Percentiles rank a stretch among this genome's conserved stretches.
phyloP scores from a whole-genome alignment of 371 early-diverging fungal species.

The Circinella minor region DNA sequence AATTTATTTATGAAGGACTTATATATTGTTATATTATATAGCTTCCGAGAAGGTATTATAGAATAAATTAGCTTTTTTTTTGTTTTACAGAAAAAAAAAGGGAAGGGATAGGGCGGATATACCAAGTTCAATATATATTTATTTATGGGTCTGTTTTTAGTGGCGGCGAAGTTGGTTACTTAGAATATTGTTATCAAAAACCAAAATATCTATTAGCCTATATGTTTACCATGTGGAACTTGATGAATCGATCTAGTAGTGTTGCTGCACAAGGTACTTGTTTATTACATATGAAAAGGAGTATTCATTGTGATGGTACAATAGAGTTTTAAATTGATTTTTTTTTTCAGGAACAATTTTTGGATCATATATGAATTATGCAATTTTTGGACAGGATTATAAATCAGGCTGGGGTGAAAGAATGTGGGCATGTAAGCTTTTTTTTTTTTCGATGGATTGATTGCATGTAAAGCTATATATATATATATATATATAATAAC shows the following conservation, averaged over 20 bases:
- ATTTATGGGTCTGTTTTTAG: conserved; percentile 14
- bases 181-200: conserved; percentile 44
- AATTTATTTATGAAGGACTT: neutral
- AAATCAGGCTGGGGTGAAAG: conserved; percentile 40
- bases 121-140: too few relatives aligned
- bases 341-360: conserved; percentile 38
- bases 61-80: neutral
- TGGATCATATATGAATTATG: conserved; percentile 49
- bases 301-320: neutral
- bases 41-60: conserved; percentile 43
- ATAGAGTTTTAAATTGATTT: neutral
- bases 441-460: neutral
- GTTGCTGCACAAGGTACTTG: conserved; percentile 38
- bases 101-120: too few relatives aligned
- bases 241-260: conserved; percentile 44
- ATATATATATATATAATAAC: neutral
- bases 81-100: too few relatives aligned
- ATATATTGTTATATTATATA: conserved; percentile 9
- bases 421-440: conserved; percentile 41
- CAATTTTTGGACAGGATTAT: conserved; percentile 35
- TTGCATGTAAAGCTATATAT: neutral
- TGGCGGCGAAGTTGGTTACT: conserved; percentile 51
- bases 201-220: conserved; percentile 47
- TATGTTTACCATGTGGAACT: conserved; percentile 43
- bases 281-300: neutral